A percentile compares a stretch with the other conserved stretches of the same genome.
Evolutionary conservation across 768 basidiomycete species (phyloP).

Genomic region (Xerocomellus amylosporus): DNA sequence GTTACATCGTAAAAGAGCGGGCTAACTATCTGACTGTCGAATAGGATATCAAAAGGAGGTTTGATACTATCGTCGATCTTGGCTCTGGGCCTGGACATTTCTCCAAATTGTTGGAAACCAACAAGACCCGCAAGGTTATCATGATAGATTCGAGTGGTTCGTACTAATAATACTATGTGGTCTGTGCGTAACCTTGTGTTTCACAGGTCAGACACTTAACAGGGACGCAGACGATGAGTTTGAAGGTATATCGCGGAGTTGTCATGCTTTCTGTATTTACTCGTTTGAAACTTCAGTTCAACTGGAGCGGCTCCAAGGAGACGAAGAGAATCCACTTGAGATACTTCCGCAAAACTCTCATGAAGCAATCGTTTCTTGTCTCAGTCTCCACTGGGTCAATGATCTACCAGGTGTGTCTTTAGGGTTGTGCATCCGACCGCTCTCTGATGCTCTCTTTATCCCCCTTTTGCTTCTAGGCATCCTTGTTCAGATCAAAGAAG

Average conservation of each 20-base stretch:
- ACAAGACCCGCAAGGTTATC: constrained; percentile 65
- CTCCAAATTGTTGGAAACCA: constrained; percentile 70
- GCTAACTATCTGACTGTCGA: not conserved
- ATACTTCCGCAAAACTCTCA: constrained; percentile 69
- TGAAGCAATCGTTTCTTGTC: constrained; percentile 89
- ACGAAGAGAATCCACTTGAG: constrained; percentile 79
- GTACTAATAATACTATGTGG: constrained; percentile 15
- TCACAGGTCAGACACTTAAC: constrained; percentile 61
- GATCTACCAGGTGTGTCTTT: constrained; percentile 78
- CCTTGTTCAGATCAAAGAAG: constrained; percentile 82
- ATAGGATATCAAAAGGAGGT: constrained; percentile 90
- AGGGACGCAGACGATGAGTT: constrained; percentile 79
- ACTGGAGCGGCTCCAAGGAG: constrained; percentile 71
- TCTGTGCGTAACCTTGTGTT: constrained; percentile 3
- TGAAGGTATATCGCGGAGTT: constrained; percentile 53
- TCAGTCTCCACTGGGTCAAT: constrained; percentile 95
- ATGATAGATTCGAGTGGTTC: constrained; percentile 89
- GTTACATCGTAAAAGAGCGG: not conserved
- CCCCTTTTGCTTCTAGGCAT: constrained; percentile 48
- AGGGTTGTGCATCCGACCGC: not conserved
- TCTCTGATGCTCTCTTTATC: not conserved
- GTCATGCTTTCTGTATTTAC: not conserved
- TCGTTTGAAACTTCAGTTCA: constrained; percentile 49
- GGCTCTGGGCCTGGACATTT: constrained; percentile 93
- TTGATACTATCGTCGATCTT: constrained; percentile 77